Conservation (phyloP, 2,329 filamentous ascomycete genomes). For the Colletotrichum spaethianum region DNA sequence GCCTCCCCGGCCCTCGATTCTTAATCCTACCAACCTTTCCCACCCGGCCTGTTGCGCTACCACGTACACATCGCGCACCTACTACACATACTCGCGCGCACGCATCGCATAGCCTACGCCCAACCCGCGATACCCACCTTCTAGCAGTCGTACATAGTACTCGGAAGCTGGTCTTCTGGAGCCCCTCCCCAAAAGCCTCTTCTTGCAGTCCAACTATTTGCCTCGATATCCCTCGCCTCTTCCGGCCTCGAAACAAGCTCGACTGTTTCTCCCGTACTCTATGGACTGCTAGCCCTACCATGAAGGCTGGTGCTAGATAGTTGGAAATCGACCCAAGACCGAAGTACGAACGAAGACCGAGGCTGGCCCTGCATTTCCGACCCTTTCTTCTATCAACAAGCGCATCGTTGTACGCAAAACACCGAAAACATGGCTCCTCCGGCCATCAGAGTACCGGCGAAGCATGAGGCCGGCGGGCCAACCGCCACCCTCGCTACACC, state of each 20-base stretch:
- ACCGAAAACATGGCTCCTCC: conserved; percentile 63
- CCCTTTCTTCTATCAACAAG: background rate
- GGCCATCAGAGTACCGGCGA: conserved; percentile 62
- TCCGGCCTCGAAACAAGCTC: background rate
- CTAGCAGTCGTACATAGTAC: conserved; percentile 27
- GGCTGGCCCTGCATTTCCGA: conserved; percentile 25
- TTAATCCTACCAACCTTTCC: conserved; percentile 10
- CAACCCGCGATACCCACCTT: conserved; percentile 29
- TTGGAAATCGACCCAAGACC: conserved; percentile 23
- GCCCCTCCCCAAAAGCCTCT: background rate
- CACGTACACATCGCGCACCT: conserved; percentile 8
- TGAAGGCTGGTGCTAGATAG: conserved; percentile 31
- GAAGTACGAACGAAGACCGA: conserved; percentile 31
- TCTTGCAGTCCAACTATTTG: background rate
- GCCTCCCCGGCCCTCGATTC: conserved; percentile 20
- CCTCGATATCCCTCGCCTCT: background rate
- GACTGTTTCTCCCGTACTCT: conserved; percentile 1
- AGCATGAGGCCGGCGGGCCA: conserved; percentile 50
- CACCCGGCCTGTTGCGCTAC: background rate
- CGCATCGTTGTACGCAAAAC: conserved; percentile 1
- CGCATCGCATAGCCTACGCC: background rate
- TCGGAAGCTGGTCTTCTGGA: conserved; percentile 43
- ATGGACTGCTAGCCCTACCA: conserved; percentile 37
- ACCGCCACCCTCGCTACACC: conserved; percentile 52
- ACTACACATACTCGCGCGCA: conserved; percentile 13